Conservation (phyloP, 495 filamentous ascomycete species). For the Podospora pseudoanserina region DNA sequence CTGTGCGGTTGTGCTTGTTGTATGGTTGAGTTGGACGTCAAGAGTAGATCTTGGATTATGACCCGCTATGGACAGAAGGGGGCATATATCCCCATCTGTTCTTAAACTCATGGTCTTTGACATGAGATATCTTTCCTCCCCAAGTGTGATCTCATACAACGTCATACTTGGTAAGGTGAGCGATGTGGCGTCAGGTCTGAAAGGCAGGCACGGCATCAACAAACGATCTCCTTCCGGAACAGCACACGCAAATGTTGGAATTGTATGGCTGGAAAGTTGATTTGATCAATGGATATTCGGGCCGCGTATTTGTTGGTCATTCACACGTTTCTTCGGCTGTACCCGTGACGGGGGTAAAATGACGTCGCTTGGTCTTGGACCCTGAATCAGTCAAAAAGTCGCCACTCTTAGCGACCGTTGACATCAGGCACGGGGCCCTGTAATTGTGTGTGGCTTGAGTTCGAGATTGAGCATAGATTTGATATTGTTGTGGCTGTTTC, state of each 20-base stretch:
- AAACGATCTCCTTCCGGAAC: background rate
- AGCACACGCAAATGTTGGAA: background rate
- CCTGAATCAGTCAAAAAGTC: background rate
- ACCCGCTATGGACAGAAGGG: background rate
- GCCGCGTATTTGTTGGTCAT: background rate
- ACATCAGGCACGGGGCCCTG: background rate
- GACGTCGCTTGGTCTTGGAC: background rate
- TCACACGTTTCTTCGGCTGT: background rate
- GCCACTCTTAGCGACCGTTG: background rate
- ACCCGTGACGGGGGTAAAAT: slow-evolving; percentile 7
- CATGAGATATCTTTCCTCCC: background rate
- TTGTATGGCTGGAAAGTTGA: background rate
- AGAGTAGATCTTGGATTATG: background rate
- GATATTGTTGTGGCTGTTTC: background rate
- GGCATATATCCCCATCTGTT: background rate
- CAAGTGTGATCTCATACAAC: slow-evolving; percentile 17
- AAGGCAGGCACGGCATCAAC: background rate
- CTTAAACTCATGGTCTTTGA: background rate
- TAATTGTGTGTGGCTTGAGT: background rate
- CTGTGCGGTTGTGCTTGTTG: background rate
- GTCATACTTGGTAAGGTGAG: slow-evolving; percentile 10
- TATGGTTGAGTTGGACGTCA: background rate
- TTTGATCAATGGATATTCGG: background rate
- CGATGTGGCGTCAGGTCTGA: background rate
- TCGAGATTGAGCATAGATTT: background rate